A percentile compares a stretch with the other conserved stretches of the same genome.
Conservation (phyloP, 192 early-diverging fungal genomes). For the Backusella australiensis region DNA sequence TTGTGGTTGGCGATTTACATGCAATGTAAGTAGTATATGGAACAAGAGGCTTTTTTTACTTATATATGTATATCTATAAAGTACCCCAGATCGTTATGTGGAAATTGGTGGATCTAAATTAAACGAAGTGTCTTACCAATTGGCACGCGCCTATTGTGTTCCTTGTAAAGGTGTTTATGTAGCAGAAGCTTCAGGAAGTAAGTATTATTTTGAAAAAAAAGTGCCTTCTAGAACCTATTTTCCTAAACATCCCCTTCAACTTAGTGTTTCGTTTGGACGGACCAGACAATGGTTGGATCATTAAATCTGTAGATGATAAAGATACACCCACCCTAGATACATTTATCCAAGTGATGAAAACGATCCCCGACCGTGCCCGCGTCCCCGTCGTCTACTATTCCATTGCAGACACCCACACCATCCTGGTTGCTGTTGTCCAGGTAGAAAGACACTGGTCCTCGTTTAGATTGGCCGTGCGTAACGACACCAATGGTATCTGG, state of each 20-base stretch:
- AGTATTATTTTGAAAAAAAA: neutral
- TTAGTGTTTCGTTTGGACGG: slow-evolving; percentile 72
- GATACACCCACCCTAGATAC: slow-evolving; percentile 72
- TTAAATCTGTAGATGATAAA: slow-evolving; percentile 69
- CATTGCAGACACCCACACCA: slow-evolving; percentile 77
- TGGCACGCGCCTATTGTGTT: slow-evolving; percentile 64
- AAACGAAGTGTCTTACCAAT: slow-evolving; percentile 70
- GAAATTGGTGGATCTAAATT: slow-evolving; percentile 82
- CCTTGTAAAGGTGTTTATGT: slow-evolving; percentile 84
- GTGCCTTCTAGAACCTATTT: neutral
- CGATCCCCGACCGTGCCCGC: slow-evolving; percentile 72
- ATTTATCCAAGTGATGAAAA: slow-evolving; percentile 72
- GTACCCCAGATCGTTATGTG: slow-evolving; percentile 80
- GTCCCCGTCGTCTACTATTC: slow-evolving; percentile 77
- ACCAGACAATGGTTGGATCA: slow-evolving; percentile 70
- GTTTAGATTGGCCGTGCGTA: slow-evolving; percentile 71
- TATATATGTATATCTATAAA: neutral
- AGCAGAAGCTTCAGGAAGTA: slow-evolving; percentile 52
- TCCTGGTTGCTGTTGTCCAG: slow-evolving; percentile 60
- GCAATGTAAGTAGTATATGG: slow-evolving; percentile 42
- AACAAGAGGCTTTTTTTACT: neutral
- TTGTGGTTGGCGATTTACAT: slow-evolving; percentile 71
- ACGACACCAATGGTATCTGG: slow-evolving; percentile 73
- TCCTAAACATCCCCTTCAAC: neutral
- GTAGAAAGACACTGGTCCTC: slow-evolving; percentile 74